phyloP scores from a whole-genome alignment of 345 rosid species.

The Eucalyptus decipiens region DNA sequence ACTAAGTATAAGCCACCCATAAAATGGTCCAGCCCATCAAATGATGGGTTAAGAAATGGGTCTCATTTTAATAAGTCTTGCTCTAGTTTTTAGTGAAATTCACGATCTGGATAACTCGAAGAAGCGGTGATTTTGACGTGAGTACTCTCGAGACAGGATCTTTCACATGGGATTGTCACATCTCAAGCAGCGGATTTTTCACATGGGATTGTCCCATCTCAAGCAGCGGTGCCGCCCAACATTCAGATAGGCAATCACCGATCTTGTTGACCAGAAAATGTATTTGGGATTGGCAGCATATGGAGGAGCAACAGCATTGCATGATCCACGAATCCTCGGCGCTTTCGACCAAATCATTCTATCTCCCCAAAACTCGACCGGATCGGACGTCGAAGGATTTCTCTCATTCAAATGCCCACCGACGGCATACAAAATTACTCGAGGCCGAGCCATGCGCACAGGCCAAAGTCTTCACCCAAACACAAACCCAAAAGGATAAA shows the following conservation, averaged over 20 bases:
- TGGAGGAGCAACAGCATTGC: not conserved
- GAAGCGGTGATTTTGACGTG: not conserved
- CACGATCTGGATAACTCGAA: not conserved
- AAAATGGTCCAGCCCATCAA: not conserved
- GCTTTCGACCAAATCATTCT: not conserved
- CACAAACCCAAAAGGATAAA: not conserved
- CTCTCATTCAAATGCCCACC: not conserved
- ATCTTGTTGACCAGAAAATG: not conserved
- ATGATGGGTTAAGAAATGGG: not conserved
- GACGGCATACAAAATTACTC: not conserved
- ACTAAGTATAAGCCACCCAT: too few species aligned
- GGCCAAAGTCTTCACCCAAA: not conserved
- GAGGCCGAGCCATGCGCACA: not conserved
- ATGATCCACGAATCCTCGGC: not conserved
- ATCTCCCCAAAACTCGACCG: not conserved
- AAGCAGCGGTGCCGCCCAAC: not conserved
- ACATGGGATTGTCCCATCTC: not conserved
- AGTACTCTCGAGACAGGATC: not conserved
- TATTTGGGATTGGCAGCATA: not conserved
- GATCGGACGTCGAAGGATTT: not conserved
- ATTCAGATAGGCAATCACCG: not conserved
- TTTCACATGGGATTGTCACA: not conserved
- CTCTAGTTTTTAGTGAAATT: not conserved
- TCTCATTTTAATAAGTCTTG: not conserved
- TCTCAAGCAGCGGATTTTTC: not conserved